phyloP scores from a whole-genome alignment of 352 stramenopile genomes.

The Aphanomyces astaci region DNA sequence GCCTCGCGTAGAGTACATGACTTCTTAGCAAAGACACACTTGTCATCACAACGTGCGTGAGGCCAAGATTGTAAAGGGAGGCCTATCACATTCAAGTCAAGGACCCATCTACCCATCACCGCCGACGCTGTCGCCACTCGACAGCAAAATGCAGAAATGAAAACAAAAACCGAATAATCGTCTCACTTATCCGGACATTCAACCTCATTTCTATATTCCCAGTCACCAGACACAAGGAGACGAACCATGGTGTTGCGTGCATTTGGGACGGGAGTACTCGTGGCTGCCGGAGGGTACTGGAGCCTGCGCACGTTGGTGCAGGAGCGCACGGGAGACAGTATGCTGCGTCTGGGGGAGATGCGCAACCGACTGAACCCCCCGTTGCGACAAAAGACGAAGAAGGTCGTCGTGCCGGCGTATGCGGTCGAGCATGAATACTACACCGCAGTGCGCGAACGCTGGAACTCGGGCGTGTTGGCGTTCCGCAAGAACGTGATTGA shows the following conservation, averaged over 20 bases:
- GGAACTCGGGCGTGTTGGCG: conserved; percentile 16
- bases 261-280: conserved; percentile 5
- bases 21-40: too few species aligned
- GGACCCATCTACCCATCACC: too few species aligned
- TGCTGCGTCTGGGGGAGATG: neutral
- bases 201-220: neutral
- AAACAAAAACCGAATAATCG: neutral
- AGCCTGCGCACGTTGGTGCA: neutral
- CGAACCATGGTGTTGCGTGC: conserved; percentile 10
- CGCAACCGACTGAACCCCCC: conserved; percentile 12
- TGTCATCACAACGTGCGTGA: too few species aligned
- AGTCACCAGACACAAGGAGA: neutral
- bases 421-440: conserved; percentile 21
- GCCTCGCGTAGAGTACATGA: too few species aligned
- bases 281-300: neutral
- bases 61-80: too few species aligned
- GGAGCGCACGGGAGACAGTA: conserved; percentile 2
- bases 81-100: too few species aligned
- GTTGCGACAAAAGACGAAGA: conserved; percentile 8
- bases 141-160: too few species aligned
- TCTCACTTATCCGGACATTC: neutral
- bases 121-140: too few species aligned
- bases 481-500: conserved; percentile 13
- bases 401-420: neutral
- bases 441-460: conserved; percentile 14